Conservation (phyloP, 2,329 filamentous ascomycete species). For the Colletotrichum sp. region DNA sequence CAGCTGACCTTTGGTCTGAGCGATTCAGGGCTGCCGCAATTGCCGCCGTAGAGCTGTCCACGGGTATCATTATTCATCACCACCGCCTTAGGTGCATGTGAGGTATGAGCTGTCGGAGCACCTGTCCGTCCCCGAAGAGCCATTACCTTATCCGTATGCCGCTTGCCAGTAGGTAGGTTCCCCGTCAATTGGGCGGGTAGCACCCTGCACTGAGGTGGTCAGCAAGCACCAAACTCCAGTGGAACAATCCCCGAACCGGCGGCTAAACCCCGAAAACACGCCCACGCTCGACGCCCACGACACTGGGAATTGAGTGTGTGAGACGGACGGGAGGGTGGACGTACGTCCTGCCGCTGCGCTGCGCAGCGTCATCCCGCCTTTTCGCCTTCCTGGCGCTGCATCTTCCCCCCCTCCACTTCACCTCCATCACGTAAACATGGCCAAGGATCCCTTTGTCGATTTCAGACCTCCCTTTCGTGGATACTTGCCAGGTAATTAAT, state of each 20-base stretch:
- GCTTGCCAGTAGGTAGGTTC: neutral
- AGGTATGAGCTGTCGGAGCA: neutral
- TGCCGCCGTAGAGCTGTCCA: neutral
- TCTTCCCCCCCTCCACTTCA: neutral
- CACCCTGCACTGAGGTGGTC: neutral
- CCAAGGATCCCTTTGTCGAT: constrained; percentile 1
- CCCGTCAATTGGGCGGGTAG: neutral
- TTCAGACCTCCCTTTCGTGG: neutral
- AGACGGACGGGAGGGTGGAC: neutral
- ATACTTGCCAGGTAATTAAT: constrained; percentile 12
- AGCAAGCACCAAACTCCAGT: neutral
- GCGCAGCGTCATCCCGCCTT: constrained; percentile 9
- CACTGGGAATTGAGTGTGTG: neutral
- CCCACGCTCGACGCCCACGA: neutral
- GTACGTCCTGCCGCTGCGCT: neutral
- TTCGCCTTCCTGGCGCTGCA: neutral
- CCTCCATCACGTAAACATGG: constrained; percentile 4
- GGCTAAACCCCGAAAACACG: constrained; percentile 17
- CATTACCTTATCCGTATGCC: neutral
- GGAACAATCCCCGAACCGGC: constrained; percentile 9
- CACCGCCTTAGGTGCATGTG: neutral
- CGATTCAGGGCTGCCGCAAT: neutral
- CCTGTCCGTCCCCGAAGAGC: neutral
- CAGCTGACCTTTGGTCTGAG: neutral
- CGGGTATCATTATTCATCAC: neutral